Evolutionary conservation across 2,329 filamentous ascomycete genomes (phyloP), one percentile per base, ranked within the genome.

Genomic region (Neophaeococcomyces aloes): DNA sequence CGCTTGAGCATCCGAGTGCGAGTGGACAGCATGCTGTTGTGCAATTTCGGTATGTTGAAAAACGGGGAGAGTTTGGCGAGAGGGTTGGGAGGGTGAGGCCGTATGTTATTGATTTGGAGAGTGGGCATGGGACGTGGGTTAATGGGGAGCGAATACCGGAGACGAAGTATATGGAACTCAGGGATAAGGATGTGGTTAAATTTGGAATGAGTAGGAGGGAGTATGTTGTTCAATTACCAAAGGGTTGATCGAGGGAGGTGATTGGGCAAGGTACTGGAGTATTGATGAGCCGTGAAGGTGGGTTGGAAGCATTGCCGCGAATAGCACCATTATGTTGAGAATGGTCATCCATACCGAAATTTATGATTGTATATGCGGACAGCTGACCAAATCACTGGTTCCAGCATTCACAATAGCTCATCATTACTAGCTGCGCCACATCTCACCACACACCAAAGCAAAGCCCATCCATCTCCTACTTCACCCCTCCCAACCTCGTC

Each of bases 21-120:
- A 94, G 86, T 61, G 93, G 93, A 63, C 91, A 98, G 65, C 91
- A 98, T 62, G 89, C 89, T 1, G 91, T 88, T 7, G 75, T 98
- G 33, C 91, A 98, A 61, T 98, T 98, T 58, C 79, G 91, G 29
- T 81, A 86, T 59, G 77, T 83, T 15, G 83, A 86, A 57, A 87
- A 82, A 64, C 77, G 77, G 49, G 86, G 93, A 55, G 86, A 95
- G 64, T 93, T 76, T 59, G 88, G 87, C 17, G 88, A 95, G 59
- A 83, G 80, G 58, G 72, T 81, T 46, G 86, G 84, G 17, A 81
- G 71, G 49, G 83, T 88, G 35, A 82, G 78, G 65, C 88, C 88
- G 1, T 98, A 96, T 65, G 62, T 96, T 7, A 86, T 98, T 51
- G 91, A 98, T 63, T 67, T 98, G 38, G 88, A 95, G 56, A 94